These are phyloP conservation scores for Xylaria bambusicola DNA, from an alignment of 495 filamentous ascomycete genomes.

Conservation along the genomic window DNA sequence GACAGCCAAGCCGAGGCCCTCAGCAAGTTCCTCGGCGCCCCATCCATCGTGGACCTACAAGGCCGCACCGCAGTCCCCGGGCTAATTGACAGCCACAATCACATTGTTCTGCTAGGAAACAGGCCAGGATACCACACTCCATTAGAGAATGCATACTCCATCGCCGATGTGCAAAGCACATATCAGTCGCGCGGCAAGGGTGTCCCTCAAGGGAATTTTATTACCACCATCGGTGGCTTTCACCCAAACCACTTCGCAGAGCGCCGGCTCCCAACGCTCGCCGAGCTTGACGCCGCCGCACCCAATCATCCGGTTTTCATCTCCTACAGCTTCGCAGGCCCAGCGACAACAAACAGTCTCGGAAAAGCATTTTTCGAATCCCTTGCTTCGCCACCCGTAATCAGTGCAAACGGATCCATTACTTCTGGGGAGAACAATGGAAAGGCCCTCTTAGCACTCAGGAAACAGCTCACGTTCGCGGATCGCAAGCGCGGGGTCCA, in stretches of 20 bases:
- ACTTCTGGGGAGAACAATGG: constrained; percentile 20
- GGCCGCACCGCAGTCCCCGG: constrained; percentile 25
- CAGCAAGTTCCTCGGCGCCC: neutral
- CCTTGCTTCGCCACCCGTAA: neutral
- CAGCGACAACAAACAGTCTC: constrained; percentile 25
- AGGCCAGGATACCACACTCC: constrained; percentile 31
- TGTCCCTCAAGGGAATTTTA: constrained; percentile 22
- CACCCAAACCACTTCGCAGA: constrained; percentile 29
- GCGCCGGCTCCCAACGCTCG: constrained; percentile 26
- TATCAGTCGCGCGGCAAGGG: constrained; percentile 10
- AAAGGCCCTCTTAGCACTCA: constrained; percentile 25
- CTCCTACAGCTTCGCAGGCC: constrained; percentile 25
- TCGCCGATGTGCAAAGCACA: constrained; percentile 21
- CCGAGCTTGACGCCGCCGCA: constrained; percentile 25
- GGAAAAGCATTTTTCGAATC: constrained; percentile 25
- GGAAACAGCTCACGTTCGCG: constrained; percentile 19
- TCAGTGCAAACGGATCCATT: constrained; percentile 23
- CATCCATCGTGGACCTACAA: constrained; percentile 19
- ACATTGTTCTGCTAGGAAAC: constrained; percentile 31
- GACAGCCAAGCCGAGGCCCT: constrained; percentile 21
- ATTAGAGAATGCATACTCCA: constrained; percentile 25
- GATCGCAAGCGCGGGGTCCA: constrained; percentile 23
- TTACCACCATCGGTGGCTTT: constrained; percentile 34
- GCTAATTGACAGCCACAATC: constrained; percentile 33
- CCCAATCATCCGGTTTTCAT: constrained; percentile 30